These are phyloP conservation scores for Teunomyces kruisii DNA, from an alignment of 805 yeast species.

Conservation along the genomic window DNA sequence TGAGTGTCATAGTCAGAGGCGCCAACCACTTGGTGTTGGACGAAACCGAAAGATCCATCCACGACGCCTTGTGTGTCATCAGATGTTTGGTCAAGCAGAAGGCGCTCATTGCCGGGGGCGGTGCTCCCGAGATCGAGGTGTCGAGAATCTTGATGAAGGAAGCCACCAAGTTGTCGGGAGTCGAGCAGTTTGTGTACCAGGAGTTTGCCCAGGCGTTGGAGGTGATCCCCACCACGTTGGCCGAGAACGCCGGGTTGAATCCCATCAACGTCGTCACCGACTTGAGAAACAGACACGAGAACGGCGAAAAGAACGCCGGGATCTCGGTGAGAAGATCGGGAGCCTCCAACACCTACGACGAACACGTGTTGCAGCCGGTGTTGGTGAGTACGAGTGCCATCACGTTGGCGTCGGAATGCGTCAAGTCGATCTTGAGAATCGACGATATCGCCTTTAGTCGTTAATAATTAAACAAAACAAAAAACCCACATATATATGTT, in stretches of 20 bases:
- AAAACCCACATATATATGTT: too few relatives aligned
- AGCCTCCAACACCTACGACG: constrained; percentile 85
- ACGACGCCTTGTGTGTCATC: constrained; percentile 94
- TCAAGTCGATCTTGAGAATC: constrained; percentile 90
- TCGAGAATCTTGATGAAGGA: constrained; percentile 73
- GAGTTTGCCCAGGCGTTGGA: constrained; percentile 92
- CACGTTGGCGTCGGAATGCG: constrained; percentile 93
- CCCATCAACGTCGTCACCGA: constrained; percentile 91
- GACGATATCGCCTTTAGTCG: constrained; percentile 96
- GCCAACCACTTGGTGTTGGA: constrained; percentile 88
- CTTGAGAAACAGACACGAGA: constrained; percentile 84
- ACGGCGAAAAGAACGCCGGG: constrained; percentile 92
- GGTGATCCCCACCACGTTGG: constrained; percentile 89
- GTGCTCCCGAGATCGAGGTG: constrained; percentile 94
- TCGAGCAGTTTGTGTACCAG: constrained; percentile 86
- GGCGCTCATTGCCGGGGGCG: constrained; percentile 96
- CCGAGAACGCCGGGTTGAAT: constrained; percentile 93
- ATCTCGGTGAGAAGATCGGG: constrained; percentile 93
- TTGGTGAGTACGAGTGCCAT: constrained; percentile 93
- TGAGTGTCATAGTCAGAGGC: constrained; percentile 91
- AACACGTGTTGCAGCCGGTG: constrained; percentile 95
- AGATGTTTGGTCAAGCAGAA: constrained; percentile 84
- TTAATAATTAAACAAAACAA: background rate
- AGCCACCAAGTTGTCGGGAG: constrained; percentile 72
- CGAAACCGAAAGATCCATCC: constrained; percentile 95